Base-by-base conservation (phyloP, 78 protist genomes). In the Pigoraptor vietnamica region DNA sequence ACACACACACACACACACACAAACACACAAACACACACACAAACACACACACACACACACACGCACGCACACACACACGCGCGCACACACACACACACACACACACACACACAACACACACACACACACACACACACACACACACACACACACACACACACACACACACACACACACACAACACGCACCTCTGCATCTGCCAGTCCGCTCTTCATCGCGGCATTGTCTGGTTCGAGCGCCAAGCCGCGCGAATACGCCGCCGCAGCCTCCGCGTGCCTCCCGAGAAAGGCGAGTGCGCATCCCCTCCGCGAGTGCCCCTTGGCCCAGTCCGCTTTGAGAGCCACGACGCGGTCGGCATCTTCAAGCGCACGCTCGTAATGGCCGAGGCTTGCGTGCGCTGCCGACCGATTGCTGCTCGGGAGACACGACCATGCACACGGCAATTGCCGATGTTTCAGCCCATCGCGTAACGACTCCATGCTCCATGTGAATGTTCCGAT, bases 261-360 rank as follows among this genome's bases (percentile, higher is more conserved):
- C 40, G 1, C 34, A n/a, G 92, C 89, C 40, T 37, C 55, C 33
- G 9, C 89, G 37, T 82, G 56, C 24, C 38, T 0, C 39, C 33
- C 83, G 34, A 82, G 88, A 21, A 35, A 24, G 32, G 1, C 0
- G 81, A 37, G 55, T 0, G 90, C 82, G 10, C 87, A 9, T 2
- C 81, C 92, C n/a, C 33, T 35, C 21, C 92, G 82, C 23, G 92
- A 81, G 82, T 91, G 37, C 9, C 92, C 93, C 90, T 81, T 86
- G 33, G 82, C 48, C 93, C 93, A 91, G 40, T 39, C 86, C 21
- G 93, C 89, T 23, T 83, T 32, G 67, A 91, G 48, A 1, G 19
- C 89, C n/a, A 91, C 10, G n/a, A 14, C 0, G 34, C 9, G 34
- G 23, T 91, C 90, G 39, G 93, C 93, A 37, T 84, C 90, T 14